Evolutionary conservation across 1,139 yeast genomes (phyloP).

Genomic region (Hansenula sp.): DNA sequence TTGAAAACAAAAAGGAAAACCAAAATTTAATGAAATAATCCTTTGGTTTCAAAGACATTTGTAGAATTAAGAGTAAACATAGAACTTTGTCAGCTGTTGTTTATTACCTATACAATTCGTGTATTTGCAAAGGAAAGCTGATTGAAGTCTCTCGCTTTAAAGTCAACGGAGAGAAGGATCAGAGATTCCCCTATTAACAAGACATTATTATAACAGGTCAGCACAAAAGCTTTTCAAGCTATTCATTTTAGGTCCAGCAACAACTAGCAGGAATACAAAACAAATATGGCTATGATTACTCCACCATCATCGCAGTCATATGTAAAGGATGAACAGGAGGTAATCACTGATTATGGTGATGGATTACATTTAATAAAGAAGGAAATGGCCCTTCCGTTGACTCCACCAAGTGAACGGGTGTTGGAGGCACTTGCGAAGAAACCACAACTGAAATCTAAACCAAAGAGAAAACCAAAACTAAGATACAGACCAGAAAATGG

Average conservation of each 20-base stretch:
- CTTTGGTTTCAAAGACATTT: no score
- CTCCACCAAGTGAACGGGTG: slow-evolving; percentile 5
- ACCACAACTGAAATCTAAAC: neutral
- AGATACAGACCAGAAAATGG: slow-evolving; percentile 39
- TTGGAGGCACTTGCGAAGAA: neutral
- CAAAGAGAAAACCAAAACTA: slow-evolving; percentile 34
- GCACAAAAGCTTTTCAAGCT: neutral
- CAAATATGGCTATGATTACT: slow-evolving; percentile 15
- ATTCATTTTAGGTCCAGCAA: neutral
- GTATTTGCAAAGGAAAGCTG: no score
- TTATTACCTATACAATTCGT: no score
- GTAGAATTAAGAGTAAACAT: no score
- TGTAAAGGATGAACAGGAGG: slow-evolving; percentile 4
- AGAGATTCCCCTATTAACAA: no score
- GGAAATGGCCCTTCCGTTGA: neutral
- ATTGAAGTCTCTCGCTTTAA: no score
- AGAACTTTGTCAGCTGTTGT: no score
- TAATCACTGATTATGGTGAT: neutral
- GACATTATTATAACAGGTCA: no score
- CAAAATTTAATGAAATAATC: neutral
- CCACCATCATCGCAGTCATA: slow-evolving; percentile 23
- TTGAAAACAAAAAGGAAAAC: slow-evolving; percentile 12
- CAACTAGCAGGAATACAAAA: no score
- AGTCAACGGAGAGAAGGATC: no score
- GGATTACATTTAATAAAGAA: neutral